Percentiles rank a stretch among this genome's conserved stretches.
These are phyloP conservation scores for Wallacemonas sp. DNA, from an alignment of 208 protist genomes.

Conservation along the genomic window DNA sequence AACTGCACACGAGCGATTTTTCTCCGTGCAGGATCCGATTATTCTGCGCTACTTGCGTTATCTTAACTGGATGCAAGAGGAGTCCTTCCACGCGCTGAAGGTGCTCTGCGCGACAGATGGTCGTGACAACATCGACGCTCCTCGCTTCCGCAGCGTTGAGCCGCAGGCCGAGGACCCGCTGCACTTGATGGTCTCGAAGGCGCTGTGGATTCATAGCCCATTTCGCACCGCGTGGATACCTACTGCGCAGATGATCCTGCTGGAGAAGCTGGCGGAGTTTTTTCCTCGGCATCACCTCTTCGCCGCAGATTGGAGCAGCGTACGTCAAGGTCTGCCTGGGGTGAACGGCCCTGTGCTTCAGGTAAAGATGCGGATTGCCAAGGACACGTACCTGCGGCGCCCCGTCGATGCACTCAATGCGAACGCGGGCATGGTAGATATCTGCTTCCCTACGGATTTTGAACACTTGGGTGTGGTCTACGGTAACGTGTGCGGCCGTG, in stretches of 20 bases:
- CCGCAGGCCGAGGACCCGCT: constrained; percentile 53
- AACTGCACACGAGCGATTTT: constrained; percentile 72
- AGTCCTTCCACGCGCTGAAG: constrained; percentile 81
- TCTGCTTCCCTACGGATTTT: constrained; percentile 90
- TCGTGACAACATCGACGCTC: constrained; percentile 71
- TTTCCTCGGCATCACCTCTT: constrained; percentile 88
- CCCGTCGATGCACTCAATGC: constrained; percentile 55
- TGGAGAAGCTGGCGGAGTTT: constrained; percentile 69
- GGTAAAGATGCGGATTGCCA: constrained; percentile 79
- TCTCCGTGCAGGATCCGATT: constrained; percentile 60
- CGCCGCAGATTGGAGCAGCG: constrained; percentile 65
- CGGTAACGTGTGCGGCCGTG: constrained; percentile 51
- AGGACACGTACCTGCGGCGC: constrained; percentile 71
- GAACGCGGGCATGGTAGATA: constrained; percentile 86
- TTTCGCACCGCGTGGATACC: constrained; percentile 78
- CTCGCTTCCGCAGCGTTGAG: constrained; percentile 52
- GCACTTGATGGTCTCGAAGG: constrained; percentile 60
- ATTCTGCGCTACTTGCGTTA: constrained; percentile 88
- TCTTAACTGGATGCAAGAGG: constrained; percentile 86
- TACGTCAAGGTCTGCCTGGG: constrained; percentile 63
- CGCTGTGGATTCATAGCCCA: constrained; percentile 72
- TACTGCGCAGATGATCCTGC: constrained; percentile 73
- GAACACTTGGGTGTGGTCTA: constrained; percentile 70
- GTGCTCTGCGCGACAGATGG: constrained; percentile 82
- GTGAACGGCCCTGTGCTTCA: constrained; percentile 83